Conservation (phyloP, 1,284 basidiomycete species). For the Cryptococcus sp. region DNA sequence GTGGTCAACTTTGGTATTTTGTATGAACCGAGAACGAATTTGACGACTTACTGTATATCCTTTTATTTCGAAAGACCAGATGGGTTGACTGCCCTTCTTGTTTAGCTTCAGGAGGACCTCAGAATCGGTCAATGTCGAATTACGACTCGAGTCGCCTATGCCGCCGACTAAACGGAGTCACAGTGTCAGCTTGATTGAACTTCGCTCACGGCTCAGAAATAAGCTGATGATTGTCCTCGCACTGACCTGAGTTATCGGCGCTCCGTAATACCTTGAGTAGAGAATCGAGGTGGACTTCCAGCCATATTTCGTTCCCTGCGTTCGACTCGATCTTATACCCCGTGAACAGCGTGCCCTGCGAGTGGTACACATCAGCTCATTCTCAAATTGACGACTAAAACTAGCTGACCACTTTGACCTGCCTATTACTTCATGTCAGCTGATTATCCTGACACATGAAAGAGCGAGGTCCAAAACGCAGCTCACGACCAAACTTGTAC, state of each 20-base stretch:
- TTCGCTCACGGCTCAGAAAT: no score
- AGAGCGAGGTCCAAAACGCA: neutral
- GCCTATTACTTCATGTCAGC: neutral
- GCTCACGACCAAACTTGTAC: constrained; percentile 92
- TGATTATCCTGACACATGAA: neutral
- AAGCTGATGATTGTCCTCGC: no score
- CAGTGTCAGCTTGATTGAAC: no score
- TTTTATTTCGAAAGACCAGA: constrained; percentile 49
- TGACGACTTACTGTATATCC: constrained; percentile 31
- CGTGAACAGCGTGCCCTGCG: constrained; percentile 64
- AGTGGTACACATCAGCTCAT: neutral
- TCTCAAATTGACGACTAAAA: no score
- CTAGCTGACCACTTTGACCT: neutral
- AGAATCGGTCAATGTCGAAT: constrained; percentile 51
- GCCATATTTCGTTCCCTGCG: constrained; percentile 72
- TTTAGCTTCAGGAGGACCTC: constrained; percentile 75
- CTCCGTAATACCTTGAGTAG: constrained; percentile 68
- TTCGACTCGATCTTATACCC: constrained; percentile 87
- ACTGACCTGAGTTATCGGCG: constrained; percentile 47
- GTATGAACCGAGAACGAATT: neutral
- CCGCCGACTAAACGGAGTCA: constrained; percentile 6
- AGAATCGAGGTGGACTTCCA: constrained; percentile 66
- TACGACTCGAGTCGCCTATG: constrained; percentile 8
- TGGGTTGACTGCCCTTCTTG: constrained; percentile 40
- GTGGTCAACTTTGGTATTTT: no score